Percentiles rank a stretch among this genome's conserved stretches.
phyloP scores from a whole-genome alignment of 2,329 filamentous ascomycete genomes.

The Aureobasidium pullulans region DNA sequence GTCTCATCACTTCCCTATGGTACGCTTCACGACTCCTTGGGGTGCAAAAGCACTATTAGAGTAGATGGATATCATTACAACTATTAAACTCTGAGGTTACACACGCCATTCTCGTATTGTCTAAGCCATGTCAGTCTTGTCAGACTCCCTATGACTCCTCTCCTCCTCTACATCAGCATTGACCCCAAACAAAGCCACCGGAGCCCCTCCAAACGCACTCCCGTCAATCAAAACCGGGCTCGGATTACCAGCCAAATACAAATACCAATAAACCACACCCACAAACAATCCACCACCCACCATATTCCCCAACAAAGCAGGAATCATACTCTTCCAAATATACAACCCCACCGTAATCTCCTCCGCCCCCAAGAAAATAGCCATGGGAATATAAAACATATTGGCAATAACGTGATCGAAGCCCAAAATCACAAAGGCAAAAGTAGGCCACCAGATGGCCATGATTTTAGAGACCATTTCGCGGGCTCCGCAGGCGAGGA shows the following conservation, averaged over 20 bases:
- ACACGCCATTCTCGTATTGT: too few relatives aligned
- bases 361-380: slow-evolving; percentile 42
- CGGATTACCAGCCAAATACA: slow-evolving; percentile 20
- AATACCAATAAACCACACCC: slow-evolving; percentile 45
- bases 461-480: slow-evolving; percentile 48
- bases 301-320: slow-evolving; percentile 46
- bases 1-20: too few relatives aligned
- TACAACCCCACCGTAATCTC: slow-evolving; percentile 43
- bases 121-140: too few relatives aligned
- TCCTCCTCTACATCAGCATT: background rate
- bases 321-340: slow-evolving; percentile 52
- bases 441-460: slow-evolving; percentile 51
- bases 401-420: slow-evolving; percentile 53
- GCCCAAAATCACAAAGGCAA: slow-evolving; percentile 41
- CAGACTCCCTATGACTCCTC: too few relatives aligned
- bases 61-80: too few relatives aligned
- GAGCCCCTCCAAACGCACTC: background rate
- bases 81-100: too few relatives aligned
- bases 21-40: too few relatives aligned
- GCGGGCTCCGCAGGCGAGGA: slow-evolving; percentile 40
- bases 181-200: background rate
- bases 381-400: slow-evolving; percentile 41
- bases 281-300: slow-evolving; percentile 47
- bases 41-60: too few relatives aligned
- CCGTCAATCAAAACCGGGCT: slow-evolving; percentile 10